Conservation (phyloP, 1,284 basidiomycete genomes). For the Tilletia indica region DNA sequence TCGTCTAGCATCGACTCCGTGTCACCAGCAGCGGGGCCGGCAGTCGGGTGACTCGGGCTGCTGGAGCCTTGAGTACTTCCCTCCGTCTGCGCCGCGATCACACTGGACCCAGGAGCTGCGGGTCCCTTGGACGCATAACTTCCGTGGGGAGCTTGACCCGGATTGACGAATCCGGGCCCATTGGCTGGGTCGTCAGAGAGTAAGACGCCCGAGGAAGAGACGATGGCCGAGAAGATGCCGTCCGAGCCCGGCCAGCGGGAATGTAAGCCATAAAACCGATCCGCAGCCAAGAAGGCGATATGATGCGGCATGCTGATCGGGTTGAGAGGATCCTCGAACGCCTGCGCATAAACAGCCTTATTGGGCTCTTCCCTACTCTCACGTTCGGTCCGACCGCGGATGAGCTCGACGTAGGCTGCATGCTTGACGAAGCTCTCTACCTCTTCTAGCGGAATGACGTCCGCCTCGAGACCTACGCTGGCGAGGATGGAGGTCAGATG, state of each 20-base stretch:
- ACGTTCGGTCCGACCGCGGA: conserved; percentile 67
- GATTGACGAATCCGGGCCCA: conserved; percentile 9
- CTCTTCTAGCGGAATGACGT: conserved; percentile 58
- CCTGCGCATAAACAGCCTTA: conserved; percentile 26
- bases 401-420: conserved; percentile 73
- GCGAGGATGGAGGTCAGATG: conserved; percentile 48
- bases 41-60: conserved; percentile 14
- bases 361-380: conserved; percentile 54
- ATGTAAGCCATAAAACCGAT: conserved; percentile 56
- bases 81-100: neutral
- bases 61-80: neutral
- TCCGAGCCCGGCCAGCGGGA: conserved; percentile 58
- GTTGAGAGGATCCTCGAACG: conserved; percentile 46
- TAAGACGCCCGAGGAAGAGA: conserved; percentile 10
- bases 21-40: conserved; percentile 6
- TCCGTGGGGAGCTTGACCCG: neutral
- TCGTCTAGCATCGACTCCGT: conserved; percentile 2
- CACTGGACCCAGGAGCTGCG: neutral
- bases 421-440: conserved; percentile 88
- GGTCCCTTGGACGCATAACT: neutral
- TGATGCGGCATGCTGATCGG: conserved; percentile 48
- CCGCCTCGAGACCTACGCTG: conserved; percentile 26
- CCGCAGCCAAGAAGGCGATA: conserved; percentile 58
- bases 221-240: conserved; percentile 19
- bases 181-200: conserved; percentile 15